Conservation (phyloP, 2,329 filamentous ascomycete species). For the Scedosporium minutisporum region DNA sequence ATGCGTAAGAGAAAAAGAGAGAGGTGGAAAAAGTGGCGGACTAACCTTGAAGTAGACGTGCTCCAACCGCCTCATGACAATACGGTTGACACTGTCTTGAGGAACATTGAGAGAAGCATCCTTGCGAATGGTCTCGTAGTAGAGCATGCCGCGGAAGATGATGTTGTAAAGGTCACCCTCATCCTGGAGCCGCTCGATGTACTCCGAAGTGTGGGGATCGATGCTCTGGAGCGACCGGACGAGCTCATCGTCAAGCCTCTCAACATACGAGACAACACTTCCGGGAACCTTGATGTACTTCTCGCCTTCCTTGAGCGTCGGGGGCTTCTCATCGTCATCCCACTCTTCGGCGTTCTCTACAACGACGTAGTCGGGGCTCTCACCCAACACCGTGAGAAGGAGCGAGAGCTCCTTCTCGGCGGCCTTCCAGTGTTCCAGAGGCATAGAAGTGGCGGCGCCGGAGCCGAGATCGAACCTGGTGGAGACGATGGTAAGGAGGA, state of each 20-base stretch:
- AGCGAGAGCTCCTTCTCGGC: slow-evolving; percentile 77
- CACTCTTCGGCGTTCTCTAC: slow-evolving; percentile 92
- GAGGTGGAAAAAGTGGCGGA: neutral
- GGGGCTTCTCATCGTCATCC: slow-evolving; percentile 96
- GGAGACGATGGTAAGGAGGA: slow-evolving; percentile 83
- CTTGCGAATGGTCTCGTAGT: slow-evolving; percentile 73
- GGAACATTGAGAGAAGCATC: slow-evolving; percentile 60
- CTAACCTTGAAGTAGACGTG: slow-evolving; percentile 95
- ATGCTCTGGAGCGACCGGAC: slow-evolving; percentile 95
- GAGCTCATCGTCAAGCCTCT: slow-evolving; percentile 93
- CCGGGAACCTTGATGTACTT: slow-evolving; percentile 85
- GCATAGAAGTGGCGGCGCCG: slow-evolving; percentile 71
- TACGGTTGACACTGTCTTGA: slow-evolving; percentile 83
- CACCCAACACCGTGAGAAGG: slow-evolving; percentile 70
- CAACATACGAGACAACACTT: slow-evolving; percentile 87
- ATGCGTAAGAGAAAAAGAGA: neutral
- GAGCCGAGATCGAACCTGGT: slow-evolving; percentile 89
- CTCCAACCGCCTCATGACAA: slow-evolving; percentile 88
- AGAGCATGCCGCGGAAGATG: slow-evolving; percentile 79
- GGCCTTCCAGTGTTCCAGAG: slow-evolving; percentile 92
- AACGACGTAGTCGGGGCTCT: slow-evolving; percentile 72
- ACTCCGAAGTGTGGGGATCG: slow-evolving; percentile 96
- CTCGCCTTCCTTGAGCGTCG: slow-evolving; percentile 61
- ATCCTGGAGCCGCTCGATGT: slow-evolving; percentile 89
- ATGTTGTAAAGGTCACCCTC: slow-evolving; percentile 86